These are phyloP conservation scores for Solanum chmielewskii DNA, from an alignment of 257 asterid species.

Conservation along the genomic window DNA sequence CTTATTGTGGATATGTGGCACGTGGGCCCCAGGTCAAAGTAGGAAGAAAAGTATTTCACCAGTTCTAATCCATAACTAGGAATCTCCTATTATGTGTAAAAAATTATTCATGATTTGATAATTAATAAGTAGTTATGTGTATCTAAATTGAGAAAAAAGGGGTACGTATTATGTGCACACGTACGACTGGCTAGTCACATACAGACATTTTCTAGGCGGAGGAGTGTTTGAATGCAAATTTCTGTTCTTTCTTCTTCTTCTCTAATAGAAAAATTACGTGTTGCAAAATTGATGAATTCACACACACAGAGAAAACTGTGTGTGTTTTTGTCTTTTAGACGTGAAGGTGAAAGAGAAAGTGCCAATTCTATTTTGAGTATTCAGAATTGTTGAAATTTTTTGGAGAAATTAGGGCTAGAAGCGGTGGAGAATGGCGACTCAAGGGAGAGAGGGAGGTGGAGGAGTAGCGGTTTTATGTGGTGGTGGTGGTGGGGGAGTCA, in stretches of 20 bases:
- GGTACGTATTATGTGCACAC: not conserved
- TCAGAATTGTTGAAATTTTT: not conserved
- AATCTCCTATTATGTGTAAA: not conserved
- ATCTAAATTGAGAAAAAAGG: not conserved
- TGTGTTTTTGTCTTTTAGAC: not conserved
- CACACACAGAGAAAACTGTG: not conserved
- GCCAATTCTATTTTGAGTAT: not conserved
- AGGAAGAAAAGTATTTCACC: not conserved
- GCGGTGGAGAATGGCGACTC: conserved; percentile 18
- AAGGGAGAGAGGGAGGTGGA: conserved; percentile 27
- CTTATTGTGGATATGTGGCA: not conserved
- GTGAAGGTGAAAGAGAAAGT: not conserved
- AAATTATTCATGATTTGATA: not conserved
- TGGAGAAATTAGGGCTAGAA: not conserved
- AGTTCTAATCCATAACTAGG: not conserved
- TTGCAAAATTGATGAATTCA: not conserved
- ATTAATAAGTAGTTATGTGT: not conserved
- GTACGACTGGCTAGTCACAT: not conserved
- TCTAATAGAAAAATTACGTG: not conserved
- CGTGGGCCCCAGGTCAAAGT: not conserved
- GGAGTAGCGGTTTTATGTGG: conserved; percentile 34
- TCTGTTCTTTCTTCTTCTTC: not conserved
- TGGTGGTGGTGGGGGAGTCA: conserved; percentile 12
- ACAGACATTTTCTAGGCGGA: not conserved
- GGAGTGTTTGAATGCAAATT: not conserved